Percentiles rank a stretch among this genome's conserved stretches.
phyloP scores from a whole-genome alignment of 163 green algal species.

The Chlamydomonas reinhardtii region DNA sequence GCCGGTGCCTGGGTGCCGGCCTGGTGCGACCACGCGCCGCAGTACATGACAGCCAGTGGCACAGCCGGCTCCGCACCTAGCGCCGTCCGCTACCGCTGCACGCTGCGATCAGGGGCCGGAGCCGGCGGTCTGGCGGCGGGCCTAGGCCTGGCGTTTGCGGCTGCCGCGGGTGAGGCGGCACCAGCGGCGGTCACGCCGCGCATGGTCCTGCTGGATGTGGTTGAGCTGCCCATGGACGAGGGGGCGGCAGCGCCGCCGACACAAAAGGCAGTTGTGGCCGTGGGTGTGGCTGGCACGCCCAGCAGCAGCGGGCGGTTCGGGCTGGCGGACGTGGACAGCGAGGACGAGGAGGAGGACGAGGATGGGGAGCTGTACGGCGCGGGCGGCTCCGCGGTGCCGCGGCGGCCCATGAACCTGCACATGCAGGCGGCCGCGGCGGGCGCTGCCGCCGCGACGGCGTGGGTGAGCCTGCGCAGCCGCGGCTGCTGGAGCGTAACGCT shows the following conservation, averaged over 20 bases:
- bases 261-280: no score
- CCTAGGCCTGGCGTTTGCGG: background rate
- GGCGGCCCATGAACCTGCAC: background rate
- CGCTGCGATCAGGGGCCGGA: background rate
- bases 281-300: no score
- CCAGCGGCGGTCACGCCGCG: background rate
- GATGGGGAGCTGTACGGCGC: background rate
- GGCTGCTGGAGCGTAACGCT: constrained; percentile 32
- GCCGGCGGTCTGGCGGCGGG: background rate
- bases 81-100: constrained; percentile 37
- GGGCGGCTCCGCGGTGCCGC: constrained; percentile 1
- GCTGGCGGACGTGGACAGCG: background rate
- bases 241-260: background rate
- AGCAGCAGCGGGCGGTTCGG: background rate
- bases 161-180: background rate
- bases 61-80: background rate
- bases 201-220: constrained; percentile 40
- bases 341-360: constrained; percentile 18
- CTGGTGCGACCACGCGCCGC: constrained; percentile 32
- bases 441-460: background rate
- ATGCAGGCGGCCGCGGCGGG: constrained; percentile 17
- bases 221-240: constrained; percentile 17
- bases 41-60: constrained; percentile 10
- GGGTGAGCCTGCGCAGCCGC: background rate
- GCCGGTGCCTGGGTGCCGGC: constrained; percentile 28